phyloP scores from a whole-genome alignment of 2,329 filamentous ascomycete species.

The Ilyonectria mors-panacis region DNA sequence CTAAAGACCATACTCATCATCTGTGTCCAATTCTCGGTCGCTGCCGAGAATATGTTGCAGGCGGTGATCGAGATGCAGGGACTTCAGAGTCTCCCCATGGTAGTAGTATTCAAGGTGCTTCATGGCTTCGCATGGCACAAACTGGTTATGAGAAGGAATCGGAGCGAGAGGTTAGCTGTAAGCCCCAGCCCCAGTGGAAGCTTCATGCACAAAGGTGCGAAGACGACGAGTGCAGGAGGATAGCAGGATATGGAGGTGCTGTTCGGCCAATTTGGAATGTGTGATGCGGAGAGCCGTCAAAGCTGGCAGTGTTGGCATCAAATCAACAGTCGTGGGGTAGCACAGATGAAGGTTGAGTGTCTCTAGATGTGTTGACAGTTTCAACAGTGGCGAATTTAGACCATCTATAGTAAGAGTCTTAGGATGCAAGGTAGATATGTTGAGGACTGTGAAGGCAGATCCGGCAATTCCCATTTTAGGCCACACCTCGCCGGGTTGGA shows the following conservation, averaged over 20 bases:
- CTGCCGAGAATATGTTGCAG: not conserved
- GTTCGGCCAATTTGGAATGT: not conserved
- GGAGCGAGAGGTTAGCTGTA: too few species aligned
- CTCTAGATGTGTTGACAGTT: conserved; percentile 18
- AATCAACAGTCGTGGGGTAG: not conserved
- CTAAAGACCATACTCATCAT: not conserved
- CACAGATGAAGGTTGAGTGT: conserved; percentile 14
- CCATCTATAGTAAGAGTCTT: conserved; percentile 13
- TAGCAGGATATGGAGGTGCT: conserved; percentile 3
- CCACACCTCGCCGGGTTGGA: conserved; percentile 1
- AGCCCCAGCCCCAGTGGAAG: not conserved
- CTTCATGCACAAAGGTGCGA: conserved; percentile 30
- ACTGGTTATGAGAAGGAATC: not conserved
- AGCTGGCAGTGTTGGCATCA: conserved; percentile 15
- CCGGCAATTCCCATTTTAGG: not conserved
- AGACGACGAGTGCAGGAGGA: conserved; percentile 15
- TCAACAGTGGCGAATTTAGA: not conserved
- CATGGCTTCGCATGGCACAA: conserved; percentile 23
- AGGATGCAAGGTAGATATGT: conserved; percentile 17
- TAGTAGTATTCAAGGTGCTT: conserved; percentile 16
- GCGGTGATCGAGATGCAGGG: conserved; percentile 32
- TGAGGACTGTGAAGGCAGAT: conserved; percentile 18
- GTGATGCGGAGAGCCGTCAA: conserved; percentile 22
- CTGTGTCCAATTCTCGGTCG: not conserved
- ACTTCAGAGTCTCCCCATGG: conserved; percentile 20